A percentile compares a stretch with the other conserved stretches of the same genome.
Evolutionary conservation across 371 early-diverging fungal species (phyloP).

Genomic region (Syncephalastrum sp.): DNA sequence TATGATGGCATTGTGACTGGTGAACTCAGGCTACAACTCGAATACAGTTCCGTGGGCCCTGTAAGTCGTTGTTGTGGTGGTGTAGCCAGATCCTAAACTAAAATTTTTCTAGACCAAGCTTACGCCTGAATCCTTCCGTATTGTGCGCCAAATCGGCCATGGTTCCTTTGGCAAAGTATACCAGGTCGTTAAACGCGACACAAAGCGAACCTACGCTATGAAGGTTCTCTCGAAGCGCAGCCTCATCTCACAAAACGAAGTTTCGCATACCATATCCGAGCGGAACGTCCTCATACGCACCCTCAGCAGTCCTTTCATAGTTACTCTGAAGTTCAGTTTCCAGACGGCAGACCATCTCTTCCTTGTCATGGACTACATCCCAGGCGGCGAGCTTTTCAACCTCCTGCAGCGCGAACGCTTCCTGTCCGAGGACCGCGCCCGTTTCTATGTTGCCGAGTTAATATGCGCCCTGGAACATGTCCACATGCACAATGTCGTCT

Average conservation of each 20-base stretch:
- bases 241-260: slow-evolving; percentile 71
- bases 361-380: slow-evolving; percentile 78
- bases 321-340: slow-evolving; percentile 70
- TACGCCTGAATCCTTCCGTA: slow-evolving; percentile 66
- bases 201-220: slow-evolving; percentile 79
- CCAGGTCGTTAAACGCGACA: slow-evolving; percentile 75
- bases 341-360: slow-evolving; percentile 69
- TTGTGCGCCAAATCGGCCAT: slow-evolving; percentile 75
- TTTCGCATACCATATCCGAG: slow-evolving; percentile 77
- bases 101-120: slow-evolving; percentile 32
- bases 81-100: too few species aligned
- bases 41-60: slow-evolving; percentile 34
- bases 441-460: slow-evolving; percentile 75
- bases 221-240: slow-evolving; percentile 79
- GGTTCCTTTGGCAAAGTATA: slow-evolving; percentile 86
- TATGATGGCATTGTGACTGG: slow-evolving; percentile 56
- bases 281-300: slow-evolving; percentile 76
- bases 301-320: slow-evolving; percentile 62
- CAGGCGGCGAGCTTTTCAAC: slow-evolving; percentile 78
- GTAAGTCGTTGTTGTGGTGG: slow-evolving; percentile 4
- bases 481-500: slow-evolving; percentile 68
- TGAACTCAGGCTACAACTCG: slow-evolving; percentile 65
- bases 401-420: slow-evolving; percentile 61
- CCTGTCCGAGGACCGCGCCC: slow-evolving; percentile 62
- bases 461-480: slow-evolving; percentile 70